phyloP scores from a whole-genome alignment of 192 early-diverging fungal genomes.

The Gonapodya sp. region DNA sequence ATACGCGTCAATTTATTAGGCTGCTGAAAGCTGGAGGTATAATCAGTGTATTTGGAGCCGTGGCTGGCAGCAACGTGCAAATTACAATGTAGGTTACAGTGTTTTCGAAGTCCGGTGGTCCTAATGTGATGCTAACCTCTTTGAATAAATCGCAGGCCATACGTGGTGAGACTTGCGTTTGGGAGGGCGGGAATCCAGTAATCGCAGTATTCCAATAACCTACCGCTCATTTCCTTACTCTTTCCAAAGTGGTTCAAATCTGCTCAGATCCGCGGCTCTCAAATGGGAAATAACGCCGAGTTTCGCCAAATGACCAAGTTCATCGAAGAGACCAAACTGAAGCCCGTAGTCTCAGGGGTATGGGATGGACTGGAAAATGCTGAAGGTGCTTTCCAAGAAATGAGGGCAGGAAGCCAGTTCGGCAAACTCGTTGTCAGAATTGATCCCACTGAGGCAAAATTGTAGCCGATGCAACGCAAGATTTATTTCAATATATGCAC shows the following conservation, averaged over 20 bases:
- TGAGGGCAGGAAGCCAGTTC: conserved; percentile 6
- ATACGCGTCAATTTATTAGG: conserved; percentile 1
- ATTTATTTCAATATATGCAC: too few relatives aligned
- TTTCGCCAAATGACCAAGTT: conserved; percentile 55
- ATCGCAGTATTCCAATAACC: too few relatives aligned
- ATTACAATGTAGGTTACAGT: conserved; percentile 31
- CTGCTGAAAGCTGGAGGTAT: conserved; percentile 40
- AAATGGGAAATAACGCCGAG: conserved; percentile 59
- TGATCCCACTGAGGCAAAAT: not conserved
- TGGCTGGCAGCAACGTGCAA: conserved; percentile 28
- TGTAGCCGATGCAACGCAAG: too few relatives aligned
- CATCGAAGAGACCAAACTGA: conserved; percentile 40
- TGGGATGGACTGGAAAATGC: conserved; percentile 36
- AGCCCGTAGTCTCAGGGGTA: conserved; percentile 43
- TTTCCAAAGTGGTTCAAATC: conserved; percentile 35
- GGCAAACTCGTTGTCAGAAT: conserved; percentile 5
- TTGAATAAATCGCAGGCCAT: too few relatives aligned
- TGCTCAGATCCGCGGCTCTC: conserved; percentile 40
- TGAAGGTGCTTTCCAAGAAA: not conserved
- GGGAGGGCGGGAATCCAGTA: too few relatives aligned
- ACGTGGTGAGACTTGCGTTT: too few relatives aligned
- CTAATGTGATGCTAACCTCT: too few relatives aligned
- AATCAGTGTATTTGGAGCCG: conserved; percentile 52
- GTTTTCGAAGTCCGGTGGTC: too few relatives aligned
- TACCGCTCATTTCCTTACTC: too few relatives aligned